Base-by-base conservation (phyloP, 176 grass and related monocot genomes). In the Oryza punctata region DNA sequence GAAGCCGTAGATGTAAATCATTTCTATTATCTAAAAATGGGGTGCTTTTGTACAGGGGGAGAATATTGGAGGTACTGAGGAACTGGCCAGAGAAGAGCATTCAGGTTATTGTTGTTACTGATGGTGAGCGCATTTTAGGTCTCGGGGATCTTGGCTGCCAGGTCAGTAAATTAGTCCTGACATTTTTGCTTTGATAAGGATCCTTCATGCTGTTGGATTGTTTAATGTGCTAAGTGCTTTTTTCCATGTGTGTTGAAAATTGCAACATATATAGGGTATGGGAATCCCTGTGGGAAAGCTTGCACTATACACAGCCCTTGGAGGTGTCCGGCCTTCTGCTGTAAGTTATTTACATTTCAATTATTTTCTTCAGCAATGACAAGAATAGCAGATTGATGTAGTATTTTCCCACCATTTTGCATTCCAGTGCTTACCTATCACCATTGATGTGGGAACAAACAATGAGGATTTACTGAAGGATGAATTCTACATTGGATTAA, bases 141-240 rank as follows among this genome's bases (percentile, higher is more conserved):
- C 92, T 98, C 4, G 95, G 95, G 78, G 95, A 98, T 86, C 90
- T 94, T 78, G 95, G 95, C n/a, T 93, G 95, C 78, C 92, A 98
- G 88, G 95, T 98, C 73, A 88, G 66, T 85, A 52, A 10, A 4
- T 61, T 52, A 37, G 52, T 18, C 23, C 13, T 38, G 21, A 24
- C 21, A 37, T 63, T 86, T 69, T 35, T 77, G 6, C 15, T 25
- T 25, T 28, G 47, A 47, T 32, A 61, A 7, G 66, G 30, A 60
- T 49, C 40, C 37, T 71, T 57, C 63, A 2, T 65, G 33, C 6
- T 21, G 70, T 40, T 82, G 27, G 21, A 38, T 65, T 76, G 19
- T 38, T 76, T 14, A 1, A 2, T 29, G 9, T 67, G 16, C 0
- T 40, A 1, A 6, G 12, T 65, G 54, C 15, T 54, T 14, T 82